Evolutionary conservation across 371 early-diverging fungal species (phyloP).

Genomic region (Amoeboaphelidium protococcarum): DNA sequence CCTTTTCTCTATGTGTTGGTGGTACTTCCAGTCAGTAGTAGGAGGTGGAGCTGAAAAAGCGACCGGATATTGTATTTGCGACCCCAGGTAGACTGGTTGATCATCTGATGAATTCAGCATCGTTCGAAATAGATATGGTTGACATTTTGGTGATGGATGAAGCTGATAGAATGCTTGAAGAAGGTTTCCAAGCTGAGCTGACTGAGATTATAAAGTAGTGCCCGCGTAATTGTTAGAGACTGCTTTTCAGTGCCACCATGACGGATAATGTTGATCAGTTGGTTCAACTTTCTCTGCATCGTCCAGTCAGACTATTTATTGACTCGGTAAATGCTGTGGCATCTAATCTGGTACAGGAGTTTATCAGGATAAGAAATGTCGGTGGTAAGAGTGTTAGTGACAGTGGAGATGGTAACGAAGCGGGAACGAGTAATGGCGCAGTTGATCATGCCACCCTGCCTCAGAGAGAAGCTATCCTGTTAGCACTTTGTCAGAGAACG

Average conservation of each 20-base stretch:
- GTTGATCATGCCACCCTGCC: too few relatives aligned
- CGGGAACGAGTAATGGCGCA: too few relatives aligned
- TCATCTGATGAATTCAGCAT: slow-evolving; percentile 7
- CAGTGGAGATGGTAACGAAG: slow-evolving; percentile 52
- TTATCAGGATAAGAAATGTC: slow-evolving; percentile 55
- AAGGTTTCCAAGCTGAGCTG: slow-evolving; percentile 62
- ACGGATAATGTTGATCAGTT: slow-evolving; percentile 93
- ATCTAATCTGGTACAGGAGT: neutral
- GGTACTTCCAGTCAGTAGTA: slow-evolving; percentile 83
- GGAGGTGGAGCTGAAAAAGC: slow-evolving; percentile 30
- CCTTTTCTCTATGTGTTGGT: slow-evolving; percentile 51
- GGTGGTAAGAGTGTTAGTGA: too few relatives aligned
- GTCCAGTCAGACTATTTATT: slow-evolving; percentile 66
- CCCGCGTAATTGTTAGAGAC: neutral
- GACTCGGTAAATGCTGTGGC: slow-evolving; percentile 29
- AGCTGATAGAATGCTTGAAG: slow-evolving; percentile 88
- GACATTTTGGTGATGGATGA: slow-evolving; percentile 70
- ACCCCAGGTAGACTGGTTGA: slow-evolving; percentile 90
- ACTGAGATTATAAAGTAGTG: neutral
- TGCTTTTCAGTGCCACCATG: slow-evolving; percentile 17
- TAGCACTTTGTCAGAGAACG: slow-evolving; percentile 19
- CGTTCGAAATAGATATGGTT: slow-evolving; percentile 1
- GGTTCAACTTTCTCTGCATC: slow-evolving; percentile 63
- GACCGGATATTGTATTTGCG: slow-evolving; percentile 72
- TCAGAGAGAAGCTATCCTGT: slow-evolving; percentile 70